phyloP scores from a whole-genome alignment of 2,329 filamentous ascomycete species.

The Penicillium brevicompactum region DNA sequence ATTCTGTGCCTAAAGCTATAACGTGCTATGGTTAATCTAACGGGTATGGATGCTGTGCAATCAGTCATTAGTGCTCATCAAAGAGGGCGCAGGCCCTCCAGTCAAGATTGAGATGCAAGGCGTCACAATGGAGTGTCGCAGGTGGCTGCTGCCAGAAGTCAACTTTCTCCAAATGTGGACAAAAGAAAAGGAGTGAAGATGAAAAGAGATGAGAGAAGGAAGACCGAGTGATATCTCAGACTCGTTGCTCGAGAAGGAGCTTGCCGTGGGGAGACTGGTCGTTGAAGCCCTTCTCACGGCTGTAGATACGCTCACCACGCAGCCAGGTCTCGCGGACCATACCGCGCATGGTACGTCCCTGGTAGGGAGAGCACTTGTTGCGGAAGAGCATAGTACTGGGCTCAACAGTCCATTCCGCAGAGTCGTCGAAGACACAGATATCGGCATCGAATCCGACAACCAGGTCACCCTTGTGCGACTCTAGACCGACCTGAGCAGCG shows the following conservation, averaged over 20 bases:
- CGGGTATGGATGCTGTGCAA: slow-evolving; percentile 26
- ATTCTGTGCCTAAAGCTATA: slow-evolving; percentile 25
- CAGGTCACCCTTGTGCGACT: slow-evolving; percentile 78
- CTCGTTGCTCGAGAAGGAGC: slow-evolving; percentile 44
- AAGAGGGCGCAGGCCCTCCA: slow-evolving; percentile 1
- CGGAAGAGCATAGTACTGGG: slow-evolving; percentile 87
- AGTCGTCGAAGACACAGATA: slow-evolving; percentile 87
- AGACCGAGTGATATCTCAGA: slow-evolving; percentile 22
- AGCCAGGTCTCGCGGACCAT: slow-evolving; percentile 86
- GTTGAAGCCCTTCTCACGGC: slow-evolving; percentile 56
- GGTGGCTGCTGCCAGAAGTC: slow-evolving; percentile 15
- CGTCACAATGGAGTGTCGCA: slow-evolving; percentile 38
- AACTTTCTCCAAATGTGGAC: slow-evolving; percentile 14
- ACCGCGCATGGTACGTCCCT: slow-evolving; percentile 75
- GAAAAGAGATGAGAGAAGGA: slow-evolving; percentile 1
- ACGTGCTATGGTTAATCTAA: slow-evolving; percentile 28
- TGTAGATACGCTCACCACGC: slow-evolving; percentile 73
- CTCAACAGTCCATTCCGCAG: slow-evolving; percentile 72
- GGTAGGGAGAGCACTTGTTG: slow-evolving; percentile 89
- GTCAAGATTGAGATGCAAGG: slow-evolving; percentile 19
- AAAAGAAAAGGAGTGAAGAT: slow-evolving; percentile 4
- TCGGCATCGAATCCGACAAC: slow-evolving; percentile 84
- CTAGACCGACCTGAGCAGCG: slow-evolving; percentile 81
- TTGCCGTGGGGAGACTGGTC: slow-evolving; percentile 38
- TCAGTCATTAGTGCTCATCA: slow-evolving; percentile 30